Conservation (phyloP, 1,139 yeast species). For the Hemisphaericaspora subhashii region DNA sequence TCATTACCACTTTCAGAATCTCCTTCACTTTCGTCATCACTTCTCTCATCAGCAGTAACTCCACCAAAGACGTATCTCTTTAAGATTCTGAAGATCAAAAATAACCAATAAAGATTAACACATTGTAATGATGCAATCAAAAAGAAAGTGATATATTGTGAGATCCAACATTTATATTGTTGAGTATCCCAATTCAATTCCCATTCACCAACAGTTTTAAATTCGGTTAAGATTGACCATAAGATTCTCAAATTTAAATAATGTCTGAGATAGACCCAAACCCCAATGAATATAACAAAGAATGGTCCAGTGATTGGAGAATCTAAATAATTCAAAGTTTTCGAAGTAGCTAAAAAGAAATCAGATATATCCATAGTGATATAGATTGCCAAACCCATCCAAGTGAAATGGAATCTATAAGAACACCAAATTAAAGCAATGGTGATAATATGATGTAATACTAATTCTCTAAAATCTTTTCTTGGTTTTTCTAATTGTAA, state of each 20-base stretch:
- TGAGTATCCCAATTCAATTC: slow-evolving; percentile 85
- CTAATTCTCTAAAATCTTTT: slow-evolving; percentile 87
- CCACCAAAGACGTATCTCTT: slow-evolving; percentile 62
- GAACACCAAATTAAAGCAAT: slow-evolving; percentile 84
- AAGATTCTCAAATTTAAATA: slow-evolving; percentile 75
- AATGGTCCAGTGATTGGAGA: slow-evolving; percentile 63
- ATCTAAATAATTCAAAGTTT: slow-evolving; percentile 80
- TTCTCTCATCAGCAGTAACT: slow-evolving; percentile 77
- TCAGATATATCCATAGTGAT: slow-evolving; percentile 96
- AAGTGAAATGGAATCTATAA: slow-evolving; percentile 94
- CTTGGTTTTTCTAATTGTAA: slow-evolving; percentile 93
- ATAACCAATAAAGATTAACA: slow-evolving; percentile 86
- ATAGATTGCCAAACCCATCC: slow-evolving; percentile 90
- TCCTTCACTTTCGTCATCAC: slow-evolving; percentile 76
- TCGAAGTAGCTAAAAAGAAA: slow-evolving; percentile 80
- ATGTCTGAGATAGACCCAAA: slow-evolving; percentile 91
- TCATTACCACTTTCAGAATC: slow-evolving; percentile 36
- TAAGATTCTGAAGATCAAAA: slow-evolving; percentile 74
- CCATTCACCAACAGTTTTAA: slow-evolving; percentile 79
- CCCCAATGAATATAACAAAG: slow-evolving; percentile 62
- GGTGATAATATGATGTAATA: slow-evolving; percentile 91
- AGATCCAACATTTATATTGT: slow-evolving; percentile 94
- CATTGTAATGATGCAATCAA: slow-evolving; percentile 79
- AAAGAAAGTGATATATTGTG: slow-evolving; percentile 83
- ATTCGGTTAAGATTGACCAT: slow-evolving; percentile 88